Percentiles rank a stretch among this genome's conserved stretches.
Conservation (phyloP, 1,284 basidiomycete species). For the Kalmanozyma brasiliensis region DNA sequence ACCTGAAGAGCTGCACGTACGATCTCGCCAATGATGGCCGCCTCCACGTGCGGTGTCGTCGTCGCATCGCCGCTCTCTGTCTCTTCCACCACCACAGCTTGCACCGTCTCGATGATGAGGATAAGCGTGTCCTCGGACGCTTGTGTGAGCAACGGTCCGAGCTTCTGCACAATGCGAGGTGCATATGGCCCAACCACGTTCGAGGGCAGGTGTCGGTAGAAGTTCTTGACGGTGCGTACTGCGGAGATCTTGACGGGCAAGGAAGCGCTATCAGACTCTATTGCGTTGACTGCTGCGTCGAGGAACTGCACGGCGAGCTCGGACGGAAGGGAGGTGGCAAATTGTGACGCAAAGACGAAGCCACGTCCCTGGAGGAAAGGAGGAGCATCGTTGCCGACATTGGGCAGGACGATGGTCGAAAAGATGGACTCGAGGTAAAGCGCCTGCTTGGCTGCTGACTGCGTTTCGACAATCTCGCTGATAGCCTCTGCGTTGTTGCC, state of each 20-base stretch:
- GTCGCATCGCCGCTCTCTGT: slow-evolving; percentile 68
- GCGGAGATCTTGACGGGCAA: slow-evolving; percentile 92
- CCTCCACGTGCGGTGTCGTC: slow-evolving; percentile 29
- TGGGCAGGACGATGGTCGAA: slow-evolving; percentile 79
- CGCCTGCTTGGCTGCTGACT: slow-evolving; percentile 16
- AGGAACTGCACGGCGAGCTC: slow-evolving; percentile 76
- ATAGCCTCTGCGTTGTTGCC: slow-evolving; percentile 84
- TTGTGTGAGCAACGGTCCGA: slow-evolving; percentile 83
- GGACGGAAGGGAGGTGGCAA: slow-evolving; percentile 78
- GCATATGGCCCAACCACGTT: slow-evolving; percentile 75
- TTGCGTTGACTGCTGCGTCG: slow-evolving; percentile 82
- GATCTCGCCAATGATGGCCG: slow-evolving; percentile 48
- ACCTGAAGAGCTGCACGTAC: slow-evolving; percentile 74
- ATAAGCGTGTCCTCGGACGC: slow-evolving; percentile 88
- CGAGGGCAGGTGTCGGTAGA: slow-evolving; percentile 71
- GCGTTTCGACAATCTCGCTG: slow-evolving; percentile 80
- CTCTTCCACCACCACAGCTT: slow-evolving; percentile 79
- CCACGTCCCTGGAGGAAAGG: slow-evolving; percentile 93
- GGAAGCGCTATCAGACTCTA: slow-evolving; percentile 78
- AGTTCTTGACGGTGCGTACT: slow-evolving; percentile 71
- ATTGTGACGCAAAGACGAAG: slow-evolving; percentile 94
- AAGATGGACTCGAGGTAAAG: slow-evolving; percentile 82
- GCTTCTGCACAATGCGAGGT: slow-evolving; percentile 79
- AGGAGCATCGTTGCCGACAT: slow-evolving; percentile 74
- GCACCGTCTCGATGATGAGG: slow-evolving; percentile 86